These are phyloP conservation scores for Sechiopsis laciniata DNA, from an alignment of 306 rosid species.

Conservation along the genomic window DNA sequence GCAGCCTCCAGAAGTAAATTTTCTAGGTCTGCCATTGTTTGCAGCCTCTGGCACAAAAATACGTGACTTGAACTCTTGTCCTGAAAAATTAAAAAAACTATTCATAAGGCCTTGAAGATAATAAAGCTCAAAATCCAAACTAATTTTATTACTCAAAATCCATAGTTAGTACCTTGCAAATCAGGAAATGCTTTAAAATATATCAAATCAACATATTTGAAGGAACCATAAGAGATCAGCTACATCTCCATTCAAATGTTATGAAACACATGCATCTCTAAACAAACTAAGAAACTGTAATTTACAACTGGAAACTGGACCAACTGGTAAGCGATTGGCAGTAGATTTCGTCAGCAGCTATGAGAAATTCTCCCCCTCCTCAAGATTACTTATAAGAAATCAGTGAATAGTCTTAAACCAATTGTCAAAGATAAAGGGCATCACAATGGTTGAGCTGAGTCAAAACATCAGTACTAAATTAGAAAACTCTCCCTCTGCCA, in stretches of 20 bases:
- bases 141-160: background rate
- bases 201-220: background rate
- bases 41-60: background rate
- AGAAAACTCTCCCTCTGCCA: background rate
- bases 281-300: background rate
- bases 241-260: constrained; percentile 1
- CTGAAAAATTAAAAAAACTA: constrained; percentile 15
- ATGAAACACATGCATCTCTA: background rate
- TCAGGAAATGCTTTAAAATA: constrained; percentile 1
- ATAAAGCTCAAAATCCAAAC: background rate
- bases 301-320: background rate
- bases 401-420: background rate
- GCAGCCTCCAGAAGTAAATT: constrained; percentile 88
- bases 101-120: background rate
- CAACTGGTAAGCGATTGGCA: constrained; percentile 4
- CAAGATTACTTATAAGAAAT: background rate
- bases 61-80: background rate
- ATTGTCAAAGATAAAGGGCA: background rate
- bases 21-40: constrained; percentile 75
- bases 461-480: background rate
- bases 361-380: background rate
- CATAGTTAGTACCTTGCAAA: background rate
- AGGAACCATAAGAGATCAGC: background rate
- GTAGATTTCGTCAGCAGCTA: background rate
- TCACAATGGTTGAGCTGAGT: background rate